Evolutionary conservation across 371 early-diverging fungal genomes (phyloP).

Genomic region (Chytridium lagenaria): DNA sequence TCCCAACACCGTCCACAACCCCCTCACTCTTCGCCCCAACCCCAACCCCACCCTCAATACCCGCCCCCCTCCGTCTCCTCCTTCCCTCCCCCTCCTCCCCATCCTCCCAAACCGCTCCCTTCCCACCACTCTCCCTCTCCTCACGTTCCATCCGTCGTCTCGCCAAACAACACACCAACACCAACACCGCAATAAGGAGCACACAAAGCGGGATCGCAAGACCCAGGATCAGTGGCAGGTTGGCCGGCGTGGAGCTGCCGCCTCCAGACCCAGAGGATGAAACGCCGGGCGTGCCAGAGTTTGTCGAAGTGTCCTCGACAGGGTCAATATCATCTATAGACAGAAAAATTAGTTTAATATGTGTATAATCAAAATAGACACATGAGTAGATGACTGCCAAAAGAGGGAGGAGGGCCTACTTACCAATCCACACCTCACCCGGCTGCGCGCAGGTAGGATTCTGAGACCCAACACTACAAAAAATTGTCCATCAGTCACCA

Average conservation of each 20-base stretch:
- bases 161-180: neutral
- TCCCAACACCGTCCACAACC: neutral
- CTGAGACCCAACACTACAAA: neutral
- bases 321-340: too few species aligned
- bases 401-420: too few species aligned
- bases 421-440: neutral
- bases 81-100: neutral
- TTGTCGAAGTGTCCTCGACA: neutral
- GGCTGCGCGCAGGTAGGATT: neutral
- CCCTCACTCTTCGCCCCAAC: too few species aligned
- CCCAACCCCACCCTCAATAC: neutral
- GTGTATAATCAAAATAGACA: neutral
- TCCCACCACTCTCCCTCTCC: neutral
- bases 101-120: neutral
- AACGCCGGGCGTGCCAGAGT: neutral
- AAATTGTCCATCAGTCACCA: neutral
- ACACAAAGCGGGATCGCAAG: neutral
- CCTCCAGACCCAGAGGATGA: neutral
- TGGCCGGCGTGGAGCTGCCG: neutral
- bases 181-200: neutral
- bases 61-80: neutral
- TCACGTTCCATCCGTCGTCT: neutral
- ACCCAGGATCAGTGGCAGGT: slow-evolving; percentile 10
- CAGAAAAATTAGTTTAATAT: too few species aligned
- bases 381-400: neutral